These are phyloP conservation scores for Cutaneotrichosporon sp. DNA, from an alignment of 1,284 basidiomycete genomes.

Conservation along the genomic window DNA sequence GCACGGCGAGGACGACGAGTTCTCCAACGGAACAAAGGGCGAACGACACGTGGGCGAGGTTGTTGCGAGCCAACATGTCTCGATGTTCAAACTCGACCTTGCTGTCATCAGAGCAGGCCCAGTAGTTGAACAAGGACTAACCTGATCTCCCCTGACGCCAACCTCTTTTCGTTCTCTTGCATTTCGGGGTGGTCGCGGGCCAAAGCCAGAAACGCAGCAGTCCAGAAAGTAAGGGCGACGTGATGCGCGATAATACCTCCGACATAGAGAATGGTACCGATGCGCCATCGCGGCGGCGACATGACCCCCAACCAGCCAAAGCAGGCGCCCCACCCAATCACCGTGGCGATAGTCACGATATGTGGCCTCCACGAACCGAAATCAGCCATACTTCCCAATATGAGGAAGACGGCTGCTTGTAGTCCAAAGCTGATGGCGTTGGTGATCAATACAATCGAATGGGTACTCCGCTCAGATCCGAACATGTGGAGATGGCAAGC, in stretches of 20 bases:
- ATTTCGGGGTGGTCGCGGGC: slow-evolving; percentile 30
- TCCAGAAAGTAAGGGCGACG: slow-evolving; percentile 54
- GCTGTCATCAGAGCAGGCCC: slow-evolving; percentile 49
- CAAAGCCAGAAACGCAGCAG: slow-evolving; percentile 30
- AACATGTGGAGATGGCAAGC: slow-evolving; percentile 38
- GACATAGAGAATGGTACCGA: slow-evolving; percentile 30
- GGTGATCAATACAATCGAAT: slow-evolving; percentile 31
- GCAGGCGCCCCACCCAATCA: slow-evolving; percentile 75
- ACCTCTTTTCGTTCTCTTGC: slow-evolving; percentile 27
- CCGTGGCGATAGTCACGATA: slow-evolving; percentile 63
- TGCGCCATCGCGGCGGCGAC: slow-evolving; percentile 33
- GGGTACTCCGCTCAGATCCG: slow-evolving; percentile 35
- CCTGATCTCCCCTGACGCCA: slow-evolving; percentile 23
- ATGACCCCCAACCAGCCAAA: slow-evolving; percentile 53
- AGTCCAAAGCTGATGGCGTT: slow-evolving; percentile 31
- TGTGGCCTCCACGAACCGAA: slow-evolving; percentile 34
- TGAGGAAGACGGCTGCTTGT: slow-evolving; percentile 28
- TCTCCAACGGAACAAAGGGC: slow-evolving; percentile 62
- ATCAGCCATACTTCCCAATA: slow-evolving; percentile 30
- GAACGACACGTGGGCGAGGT: slow-evolving; percentile 58
- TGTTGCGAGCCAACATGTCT: slow-evolving; percentile 29
- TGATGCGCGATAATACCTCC: slow-evolving; percentile 67
- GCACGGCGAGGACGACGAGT: slow-evolving; percentile 27
- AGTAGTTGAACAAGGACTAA: slow-evolving; percentile 12
- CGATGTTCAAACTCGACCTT: slow-evolving; percentile 59